phyloP scores from a whole-genome alignment of 371 early-diverging fungal species.

The Parasitella parasitica region DNA sequence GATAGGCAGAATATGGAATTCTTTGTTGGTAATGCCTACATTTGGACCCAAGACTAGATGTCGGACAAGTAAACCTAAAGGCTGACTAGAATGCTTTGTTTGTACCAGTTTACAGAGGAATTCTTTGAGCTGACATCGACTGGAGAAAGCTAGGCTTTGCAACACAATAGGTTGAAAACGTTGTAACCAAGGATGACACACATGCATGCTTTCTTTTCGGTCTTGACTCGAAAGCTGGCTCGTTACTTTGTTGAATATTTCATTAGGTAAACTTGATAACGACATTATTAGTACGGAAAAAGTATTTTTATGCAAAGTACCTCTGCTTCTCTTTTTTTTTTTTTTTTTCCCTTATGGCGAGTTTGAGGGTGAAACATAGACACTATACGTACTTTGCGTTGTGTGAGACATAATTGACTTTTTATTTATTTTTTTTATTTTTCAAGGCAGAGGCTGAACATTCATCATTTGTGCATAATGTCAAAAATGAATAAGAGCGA shows the following conservation, averaged over 20 bases:
- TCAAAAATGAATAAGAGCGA: too few species aligned
- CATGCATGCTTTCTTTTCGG: slow-evolving; percentile 6
- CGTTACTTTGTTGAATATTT: slow-evolving; percentile 1
- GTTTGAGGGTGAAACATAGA: not conserved
- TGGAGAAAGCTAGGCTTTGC: not conserved
- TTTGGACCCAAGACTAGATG: not conserved
- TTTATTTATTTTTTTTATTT: too few species aligned
- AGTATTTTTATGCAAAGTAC: not conserved
- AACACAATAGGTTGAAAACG: slow-evolving; percentile 4
- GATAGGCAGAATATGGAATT: slow-evolving; percentile 5
- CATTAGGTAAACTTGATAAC: slow-evolving; percentile 7
- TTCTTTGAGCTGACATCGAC: slow-evolving; percentile 1
- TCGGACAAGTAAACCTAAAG: slow-evolving; percentile 3
- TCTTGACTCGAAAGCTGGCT: not conserved
- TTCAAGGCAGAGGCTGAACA: too few species aligned
- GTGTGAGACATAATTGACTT: too few species aligned
- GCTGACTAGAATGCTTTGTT: not conserved
- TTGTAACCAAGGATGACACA: slow-evolving; percentile 5
- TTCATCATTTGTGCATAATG: too few species aligned
- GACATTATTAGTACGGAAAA: not conserved
- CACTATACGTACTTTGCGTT: too few species aligned
- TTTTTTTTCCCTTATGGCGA: not conserved
- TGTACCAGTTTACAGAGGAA: not conserved
- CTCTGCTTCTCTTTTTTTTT: not conserved
- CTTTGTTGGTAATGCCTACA: slow-evolving; percentile 9